A percentile compares a stretch with the other conserved stretches of the same genome.
Evolutionary conservation across 331 rosid species (phyloP).

Genomic region (Saraca asoca): DNA sequence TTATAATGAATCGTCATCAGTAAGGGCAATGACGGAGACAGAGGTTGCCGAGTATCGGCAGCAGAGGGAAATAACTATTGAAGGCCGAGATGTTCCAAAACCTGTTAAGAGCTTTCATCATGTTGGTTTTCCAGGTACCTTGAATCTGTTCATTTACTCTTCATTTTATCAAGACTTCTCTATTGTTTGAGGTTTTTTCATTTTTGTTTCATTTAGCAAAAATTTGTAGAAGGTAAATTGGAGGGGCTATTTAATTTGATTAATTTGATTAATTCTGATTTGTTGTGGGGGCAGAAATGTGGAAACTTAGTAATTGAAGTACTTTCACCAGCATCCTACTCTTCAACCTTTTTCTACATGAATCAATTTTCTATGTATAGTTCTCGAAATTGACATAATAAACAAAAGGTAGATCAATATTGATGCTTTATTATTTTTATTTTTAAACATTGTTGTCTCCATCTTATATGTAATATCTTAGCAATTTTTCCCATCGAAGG

Average conservation of each 20-base stretch:
- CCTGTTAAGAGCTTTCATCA: slow-evolving; percentile 80
- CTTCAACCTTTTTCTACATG: not conserved
- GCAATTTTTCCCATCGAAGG: too few species aligned
- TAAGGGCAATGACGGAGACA: slow-evolving; percentile 76
- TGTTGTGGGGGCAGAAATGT: not conserved
- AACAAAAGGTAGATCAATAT: not conserved
- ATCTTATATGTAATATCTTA: not conserved
- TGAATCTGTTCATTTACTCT: not conserved
- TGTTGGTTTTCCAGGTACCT: slow-evolving; percentile 85
- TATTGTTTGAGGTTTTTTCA: slow-evolving; percentile 12
- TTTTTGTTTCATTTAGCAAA: slow-evolving; percentile 10
- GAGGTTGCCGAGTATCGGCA: slow-evolving; percentile 76
- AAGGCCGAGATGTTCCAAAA: slow-evolving; percentile 91
- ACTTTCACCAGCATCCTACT: too few species aligned
- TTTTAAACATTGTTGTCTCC: not conserved
- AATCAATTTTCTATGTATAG: not conserved
- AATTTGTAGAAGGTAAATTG: not conserved
- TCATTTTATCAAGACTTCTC: not conserved
- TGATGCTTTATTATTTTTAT: too few species aligned
- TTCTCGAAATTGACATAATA: too few species aligned
- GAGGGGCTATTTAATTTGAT: not conserved
- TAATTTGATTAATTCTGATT: not conserved
- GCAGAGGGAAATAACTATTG: slow-evolving; percentile 83
- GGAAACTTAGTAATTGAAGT: not conserved
- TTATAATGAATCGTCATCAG: slow-evolving; percentile 71